Conservation (phyloP, 2,329 filamentous ascomycete species). For the Pezicula rhizophila region DNA sequence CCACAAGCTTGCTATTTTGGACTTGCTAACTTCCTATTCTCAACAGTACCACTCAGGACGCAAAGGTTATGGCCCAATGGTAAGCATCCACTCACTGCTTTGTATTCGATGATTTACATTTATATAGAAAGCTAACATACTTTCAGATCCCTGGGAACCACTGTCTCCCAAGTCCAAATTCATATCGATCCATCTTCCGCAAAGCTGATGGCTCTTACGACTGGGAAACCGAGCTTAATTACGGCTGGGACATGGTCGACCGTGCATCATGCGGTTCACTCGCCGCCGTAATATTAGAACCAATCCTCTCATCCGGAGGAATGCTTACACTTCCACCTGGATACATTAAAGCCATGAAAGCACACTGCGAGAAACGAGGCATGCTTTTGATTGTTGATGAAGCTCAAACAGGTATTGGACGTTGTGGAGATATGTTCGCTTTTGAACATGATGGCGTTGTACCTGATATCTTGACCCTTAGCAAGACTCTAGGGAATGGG, state of each 20-base stretch:
- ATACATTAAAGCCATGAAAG: constrained; percentile 50
- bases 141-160: constrained; percentile 47
- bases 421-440: constrained; percentile 52
- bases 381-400: constrained; percentile 56
- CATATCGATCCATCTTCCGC: constrained; percentile 56
- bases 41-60: constrained; percentile 43
- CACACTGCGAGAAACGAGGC: constrained; percentile 45
- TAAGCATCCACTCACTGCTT: constrained; percentile 2
- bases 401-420: constrained; percentile 52
- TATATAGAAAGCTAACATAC: not conserved
- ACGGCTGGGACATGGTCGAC: constrained; percentile 56
- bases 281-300: constrained; percentile 57
- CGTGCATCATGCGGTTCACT: constrained; percentile 53
- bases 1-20: too few relatives aligned
- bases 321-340: constrained; percentile 54
- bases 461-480: constrained; percentile 54
- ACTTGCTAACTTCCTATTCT: too few relatives aligned
- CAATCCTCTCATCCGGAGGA: constrained; percentile 47
- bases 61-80: constrained; percentile 35
- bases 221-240: constrained; percentile 59
- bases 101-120: not conserved
- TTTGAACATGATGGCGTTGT: constrained; percentile 48
- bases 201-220: constrained; percentile 54
- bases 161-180: constrained; percentile 52
- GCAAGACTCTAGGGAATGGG: constrained; percentile 56